Base-by-base conservation (phyloP, 192 early-diverging fungal genomes). In the Coemansia sp. region DNA sequence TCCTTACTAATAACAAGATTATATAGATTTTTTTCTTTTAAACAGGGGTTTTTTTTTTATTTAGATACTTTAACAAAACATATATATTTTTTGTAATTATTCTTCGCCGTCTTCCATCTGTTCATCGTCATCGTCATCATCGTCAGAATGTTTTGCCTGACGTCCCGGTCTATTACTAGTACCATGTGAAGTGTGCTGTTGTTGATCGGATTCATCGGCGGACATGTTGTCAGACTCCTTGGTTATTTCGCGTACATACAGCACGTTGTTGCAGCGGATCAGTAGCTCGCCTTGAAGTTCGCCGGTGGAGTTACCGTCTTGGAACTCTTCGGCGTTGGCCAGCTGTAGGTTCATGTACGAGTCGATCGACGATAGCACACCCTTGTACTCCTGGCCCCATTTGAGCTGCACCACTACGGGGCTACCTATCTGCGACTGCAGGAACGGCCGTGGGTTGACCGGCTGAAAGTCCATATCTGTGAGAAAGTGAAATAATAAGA, bases 301-400 rank as follows among this genome's bases (percentile, higher is more conserved):
- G 34, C 95, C 96, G 28, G 88, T 87, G 50, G 93, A 93, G 20
- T 87, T 87, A 18, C 97, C 97, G 67, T 98, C 93, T 51, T 95
- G 86, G 75, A 91, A 97, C 73, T 98, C 97, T 69, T 98, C 96
- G 17, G 95, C 93, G 68, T 97, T 92, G 20, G 87, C 86, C 18
- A 99, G 87, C 91, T 98, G 85, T 30, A 98, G 72, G 84, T 99
- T 99, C 96, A 99, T 98, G 80, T 99, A 97, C 32, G 90, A 90
- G 82, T 99, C 96, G 7, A 95, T 90, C 11, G 94, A 93, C 28
- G 87, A 83, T 54, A 99, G 80, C 64, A 87, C 85, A 5, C 95
- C 97, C 72, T 95, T 94, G 89, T 99, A 99, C 70, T 98, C 97
- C 79, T 90, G 89, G 50, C 95, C 96, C 97, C 97, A 99, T 85